Conservation (phyloP, 257 asterid genomes). For the Apocynum venetum region DNA sequence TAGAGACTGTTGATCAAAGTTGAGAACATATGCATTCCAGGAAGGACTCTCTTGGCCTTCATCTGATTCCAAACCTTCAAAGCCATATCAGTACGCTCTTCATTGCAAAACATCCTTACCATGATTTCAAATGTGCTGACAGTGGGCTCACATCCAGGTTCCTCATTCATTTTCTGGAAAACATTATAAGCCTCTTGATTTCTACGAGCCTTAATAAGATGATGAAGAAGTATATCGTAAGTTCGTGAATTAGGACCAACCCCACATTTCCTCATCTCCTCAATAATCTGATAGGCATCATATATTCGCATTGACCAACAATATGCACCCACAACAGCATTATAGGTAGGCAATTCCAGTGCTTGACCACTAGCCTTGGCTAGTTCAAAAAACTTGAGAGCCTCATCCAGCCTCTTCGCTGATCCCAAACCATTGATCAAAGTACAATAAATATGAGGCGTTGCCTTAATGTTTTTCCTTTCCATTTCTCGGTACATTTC, state of each 20-base stretch:
- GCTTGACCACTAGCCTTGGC: constrained; percentile 40
- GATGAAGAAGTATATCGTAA: constrained; percentile 63
- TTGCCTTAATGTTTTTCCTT: constrained; percentile 41
- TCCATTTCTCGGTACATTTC: constrained; percentile 54
- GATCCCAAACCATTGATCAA: constrained; percentile 82
- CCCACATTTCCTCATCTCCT: constrained; percentile 60
- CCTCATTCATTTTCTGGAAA: constrained; percentile 55
- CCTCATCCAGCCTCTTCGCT: constrained; percentile 54
- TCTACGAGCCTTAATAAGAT: constrained; percentile 46
- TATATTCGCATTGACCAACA: constrained; percentile 56
- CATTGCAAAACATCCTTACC: constrained; percentile 74
- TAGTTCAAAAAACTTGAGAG: constrained; percentile 55
- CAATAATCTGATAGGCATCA: constrained; percentile 48
- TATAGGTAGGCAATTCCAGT: constrained; percentile 65
- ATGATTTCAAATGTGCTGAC: constrained; percentile 72
- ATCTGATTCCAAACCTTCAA: constrained; percentile 59
- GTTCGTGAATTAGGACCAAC: constrained; percentile 75
- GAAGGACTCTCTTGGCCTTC: constrained; percentile 71
- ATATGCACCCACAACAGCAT: constrained; percentile 80
- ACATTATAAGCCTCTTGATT: constrained; percentile 53
- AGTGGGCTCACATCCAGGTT: constrained; percentile 56
- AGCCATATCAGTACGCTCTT: constrained; percentile 60
- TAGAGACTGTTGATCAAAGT: constrained; percentile 56
- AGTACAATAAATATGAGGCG: constrained; percentile 81
- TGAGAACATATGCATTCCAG: constrained; percentile 73